Percentiles rank a stretch among this genome's conserved stretches.
phyloP scores from a whole-genome alignment of 371 early-diverging fungal species.

The Coemansia sp. region DNA sequence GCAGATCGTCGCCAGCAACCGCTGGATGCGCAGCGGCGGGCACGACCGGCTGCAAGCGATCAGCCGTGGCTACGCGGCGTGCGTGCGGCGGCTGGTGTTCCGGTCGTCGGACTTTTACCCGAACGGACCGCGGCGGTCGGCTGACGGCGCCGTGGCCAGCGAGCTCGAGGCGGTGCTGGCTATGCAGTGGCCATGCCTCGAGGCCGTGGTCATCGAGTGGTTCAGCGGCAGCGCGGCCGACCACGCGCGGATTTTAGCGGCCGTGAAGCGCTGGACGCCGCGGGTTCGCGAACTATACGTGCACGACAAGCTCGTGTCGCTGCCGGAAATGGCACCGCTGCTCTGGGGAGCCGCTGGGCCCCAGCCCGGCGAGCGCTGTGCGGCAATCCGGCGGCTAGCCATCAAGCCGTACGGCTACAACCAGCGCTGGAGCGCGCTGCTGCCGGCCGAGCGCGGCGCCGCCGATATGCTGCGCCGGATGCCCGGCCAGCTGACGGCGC shows the following conservation, averaged over 20 bases:
- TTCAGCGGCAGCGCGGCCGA: slow-evolving; percentile 28
- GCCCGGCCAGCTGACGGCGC: slow-evolving; percentile 27
- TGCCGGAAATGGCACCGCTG: slow-evolving; percentile 11
- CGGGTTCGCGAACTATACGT: slow-evolving; percentile 28
- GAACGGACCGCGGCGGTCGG: slow-evolving; percentile 13
- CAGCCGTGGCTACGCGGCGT: slow-evolving; percentile 4
- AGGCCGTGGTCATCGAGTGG: slow-evolving; percentile 39
- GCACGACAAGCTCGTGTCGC: slow-evolving; percentile 30
- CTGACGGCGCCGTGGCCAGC: slow-evolving; percentile 4
- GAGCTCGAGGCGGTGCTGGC: slow-evolving; percentile 38
- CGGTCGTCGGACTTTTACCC: slow-evolving; percentile 29
- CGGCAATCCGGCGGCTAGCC: slow-evolving; percentile 24
- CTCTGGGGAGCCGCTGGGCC: slow-evolving; percentile 2
- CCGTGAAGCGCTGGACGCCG: slow-evolving; percentile 22
- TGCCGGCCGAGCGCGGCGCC: slow-evolving; percentile 28
- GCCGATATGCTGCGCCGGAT: slow-evolving; percentile 18
- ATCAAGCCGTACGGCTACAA: slow-evolving; percentile 43
- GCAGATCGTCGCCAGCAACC: slow-evolving; percentile 41
- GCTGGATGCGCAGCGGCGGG: slow-evolving; percentile 34
- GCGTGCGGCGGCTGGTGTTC: slow-evolving; percentile 42
- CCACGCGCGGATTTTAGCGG: slow-evolving; percentile 20
- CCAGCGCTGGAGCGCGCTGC: slow-evolving; percentile 39
- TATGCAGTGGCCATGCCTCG: slow-evolving; percentile 34
- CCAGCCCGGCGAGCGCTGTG: neutral
- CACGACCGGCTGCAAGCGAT: slow-evolving; percentile 19